Evolutionary conservation across 2,329 filamentous ascomycete genomes (phyloP).

Genomic region (Ceratocystis lukuohia): DNA sequence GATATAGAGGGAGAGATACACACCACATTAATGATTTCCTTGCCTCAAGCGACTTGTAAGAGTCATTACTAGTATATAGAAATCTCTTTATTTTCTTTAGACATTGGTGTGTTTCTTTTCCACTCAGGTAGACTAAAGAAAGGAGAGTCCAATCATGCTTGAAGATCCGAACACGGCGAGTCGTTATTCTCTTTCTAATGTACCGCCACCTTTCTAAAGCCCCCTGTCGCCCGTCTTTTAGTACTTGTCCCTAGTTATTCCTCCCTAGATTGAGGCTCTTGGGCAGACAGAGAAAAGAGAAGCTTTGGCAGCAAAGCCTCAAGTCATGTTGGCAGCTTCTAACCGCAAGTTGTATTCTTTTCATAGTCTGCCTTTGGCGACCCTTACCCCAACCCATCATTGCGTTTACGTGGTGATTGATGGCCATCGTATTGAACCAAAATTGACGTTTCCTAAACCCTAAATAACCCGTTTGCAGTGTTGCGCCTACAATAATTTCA

Average conservation of each 20-base stretch:
- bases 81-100: neutral
- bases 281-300: neutral
- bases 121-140: neutral
- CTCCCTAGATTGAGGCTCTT: slow-evolving; percentile 1
- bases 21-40: neutral
- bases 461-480: neutral
- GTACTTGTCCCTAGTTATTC: neutral
- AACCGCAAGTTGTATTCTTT: neutral
- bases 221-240: neutral
- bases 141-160: neutral
- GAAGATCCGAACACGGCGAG: neutral
- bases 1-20: neutral
- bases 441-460: neutral
- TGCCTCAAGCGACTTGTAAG: neutral
- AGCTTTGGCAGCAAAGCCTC: neutral
- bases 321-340: neutral
- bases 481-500: slow-evolving; percentile 60
- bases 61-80: neutral
- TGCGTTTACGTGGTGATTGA: neutral
- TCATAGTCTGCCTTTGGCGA: neutral
- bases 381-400: neutral
- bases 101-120: neutral
- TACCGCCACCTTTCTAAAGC: neutral
- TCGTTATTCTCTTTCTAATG: neutral
- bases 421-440: neutral